These are phyloP conservation scores for Protomyces gravidus DNA, from an alignment of 1,139 yeast genomes.

Conservation along the genomic window DNA sequence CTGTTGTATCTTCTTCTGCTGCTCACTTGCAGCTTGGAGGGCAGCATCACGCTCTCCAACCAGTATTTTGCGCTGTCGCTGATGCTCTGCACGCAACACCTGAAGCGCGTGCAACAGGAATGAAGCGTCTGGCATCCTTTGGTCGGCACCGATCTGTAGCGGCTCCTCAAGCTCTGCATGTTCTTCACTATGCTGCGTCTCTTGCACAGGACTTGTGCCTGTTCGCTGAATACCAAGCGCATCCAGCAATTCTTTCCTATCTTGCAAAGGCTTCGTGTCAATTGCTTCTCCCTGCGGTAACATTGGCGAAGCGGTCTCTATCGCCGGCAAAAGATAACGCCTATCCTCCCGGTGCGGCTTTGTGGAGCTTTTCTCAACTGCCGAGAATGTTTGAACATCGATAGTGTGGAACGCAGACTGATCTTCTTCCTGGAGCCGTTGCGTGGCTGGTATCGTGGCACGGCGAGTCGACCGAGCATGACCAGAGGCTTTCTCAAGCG, in stretches of 20 bases:
- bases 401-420: background rate
- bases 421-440: background rate
- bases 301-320: background rate
- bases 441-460: background rate
- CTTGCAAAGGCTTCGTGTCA: background rate
- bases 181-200: background rate
- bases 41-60: slow-evolving; percentile 1
- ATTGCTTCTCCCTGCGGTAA: background rate
- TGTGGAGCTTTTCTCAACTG: background rate
- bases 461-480: background rate
- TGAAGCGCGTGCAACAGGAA: slow-evolving; percentile 4
- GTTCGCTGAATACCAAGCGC: background rate
- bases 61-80: background rate
- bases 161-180: background rate
- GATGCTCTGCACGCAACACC: slow-evolving; percentile 2
- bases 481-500: background rate
- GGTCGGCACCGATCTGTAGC: background rate
- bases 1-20: background rate
- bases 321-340: background rate
- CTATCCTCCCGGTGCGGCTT: background rate
- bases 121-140: background rate
- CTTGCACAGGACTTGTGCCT: background rate
- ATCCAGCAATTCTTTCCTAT: background rate
- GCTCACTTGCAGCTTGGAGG: background rate
- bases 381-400: background rate